phyloP scores from a whole-genome alignment of 2,329 filamentous ascomycete species.

The Pseudodiploospora longispora region DNA sequence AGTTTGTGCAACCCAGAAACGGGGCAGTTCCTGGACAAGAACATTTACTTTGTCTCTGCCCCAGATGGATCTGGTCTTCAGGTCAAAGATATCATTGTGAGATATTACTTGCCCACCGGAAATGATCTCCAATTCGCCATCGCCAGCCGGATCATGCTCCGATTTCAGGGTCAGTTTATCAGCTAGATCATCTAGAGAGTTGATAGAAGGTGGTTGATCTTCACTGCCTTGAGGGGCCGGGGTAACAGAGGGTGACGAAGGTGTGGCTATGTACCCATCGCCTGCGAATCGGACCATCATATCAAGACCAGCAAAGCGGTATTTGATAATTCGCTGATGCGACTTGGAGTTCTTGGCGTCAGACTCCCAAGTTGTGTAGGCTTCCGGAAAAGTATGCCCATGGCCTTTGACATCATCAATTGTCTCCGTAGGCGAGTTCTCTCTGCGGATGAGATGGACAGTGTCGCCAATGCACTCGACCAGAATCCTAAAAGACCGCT shows the following conservation, averaged over 20 bases:
- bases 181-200: neutral
- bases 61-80: constrained; percentile 33
- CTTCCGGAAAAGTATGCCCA: constrained; percentile 59
- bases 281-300: constrained; percentile 20
- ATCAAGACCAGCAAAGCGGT: constrained; percentile 39
- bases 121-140: constrained; percentile 7
- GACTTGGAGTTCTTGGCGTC: constrained; percentile 46
- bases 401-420: constrained; percentile 51
- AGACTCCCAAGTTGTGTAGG: constrained; percentile 55
- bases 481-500: constrained; percentile 48
- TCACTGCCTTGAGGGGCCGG: neutral
- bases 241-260: too few relatives aligned
- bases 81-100: constrained; percentile 30
- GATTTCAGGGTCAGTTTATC: neutral
- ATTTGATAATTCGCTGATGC: constrained; percentile 55
- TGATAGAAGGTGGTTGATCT: neutral
- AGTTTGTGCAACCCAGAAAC: constrained; percentile 33
- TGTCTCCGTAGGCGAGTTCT: constrained; percentile 49
- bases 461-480: constrained; percentile 47
- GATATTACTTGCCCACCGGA: constrained; percentile 19
- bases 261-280: constrained; percentile 17
- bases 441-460: constrained; percentile 55
- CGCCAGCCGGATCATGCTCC: neutral
- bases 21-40: constrained; percentile 29
- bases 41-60: constrained; percentile 17